Percentiles rank a stretch among this genome's conserved stretches.
These are phyloP conservation scores for Mercurialis annua DNA, from an alignment of 345 rosid species.

Conservation along the genomic window DNA sequence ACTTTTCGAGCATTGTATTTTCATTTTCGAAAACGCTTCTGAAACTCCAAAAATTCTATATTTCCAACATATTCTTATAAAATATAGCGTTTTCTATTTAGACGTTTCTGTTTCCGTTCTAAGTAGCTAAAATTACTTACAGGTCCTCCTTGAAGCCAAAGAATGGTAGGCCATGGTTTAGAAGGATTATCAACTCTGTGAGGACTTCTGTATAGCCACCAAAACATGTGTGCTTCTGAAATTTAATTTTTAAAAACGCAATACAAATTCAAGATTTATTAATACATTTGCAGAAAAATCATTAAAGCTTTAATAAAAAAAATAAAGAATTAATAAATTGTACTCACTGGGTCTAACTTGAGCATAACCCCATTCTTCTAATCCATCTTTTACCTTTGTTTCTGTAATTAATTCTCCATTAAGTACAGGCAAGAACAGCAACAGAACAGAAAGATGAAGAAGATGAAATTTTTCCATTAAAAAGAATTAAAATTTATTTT, in stretches of 20 bases:
- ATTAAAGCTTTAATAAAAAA: neutral
- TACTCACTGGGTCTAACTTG: conserved; percentile 85
- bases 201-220: conserved; percentile 90
- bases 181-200: conserved; percentile 66
- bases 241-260: neutral
- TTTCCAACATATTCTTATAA: no score
- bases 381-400: conserved; percentile 37
- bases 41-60: no score
- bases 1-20: no score
- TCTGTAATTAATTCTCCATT: conserved; percentile 31
- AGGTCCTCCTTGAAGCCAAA: conserved; percentile 98
- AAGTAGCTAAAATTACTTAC: conserved; percentile 61
- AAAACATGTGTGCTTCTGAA: conserved; percentile 88
- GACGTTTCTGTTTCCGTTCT: no score
- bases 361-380: conserved; percentile 88
- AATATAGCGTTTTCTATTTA: no score
- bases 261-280: conserved; percentile 18
- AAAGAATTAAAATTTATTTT: neutral
- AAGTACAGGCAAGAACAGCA: conserved; percentile 21
- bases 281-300: neutral
- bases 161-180: conserved; percentile 92
- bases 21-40: no score
- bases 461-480: conserved; percentile 45
- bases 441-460: conserved; percentile 27
- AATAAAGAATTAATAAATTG: neutral